These are phyloP conservation scores for Dunaliella sp. DNA, from an alignment of 139 green algal genomes.

Conservation along the genomic window DNA sequence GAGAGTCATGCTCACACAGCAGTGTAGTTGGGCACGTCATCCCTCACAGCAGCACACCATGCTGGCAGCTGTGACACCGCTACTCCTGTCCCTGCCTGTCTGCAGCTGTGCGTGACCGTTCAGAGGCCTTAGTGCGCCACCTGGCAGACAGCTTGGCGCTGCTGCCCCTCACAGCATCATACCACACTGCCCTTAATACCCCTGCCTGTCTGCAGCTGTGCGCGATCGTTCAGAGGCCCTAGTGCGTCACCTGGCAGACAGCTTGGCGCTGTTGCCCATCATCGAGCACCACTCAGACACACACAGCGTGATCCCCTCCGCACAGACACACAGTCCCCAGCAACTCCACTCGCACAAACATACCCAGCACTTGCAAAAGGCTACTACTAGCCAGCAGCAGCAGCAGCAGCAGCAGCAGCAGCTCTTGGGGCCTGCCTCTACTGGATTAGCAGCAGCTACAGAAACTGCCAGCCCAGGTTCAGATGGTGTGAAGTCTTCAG, in stretches of 20 bases:
- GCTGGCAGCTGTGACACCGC: neutral
- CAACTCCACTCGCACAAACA: too few relatives aligned
- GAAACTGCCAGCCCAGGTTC: too few relatives aligned
- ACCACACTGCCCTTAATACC: too few relatives aligned
- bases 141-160: constrained; percentile 78
- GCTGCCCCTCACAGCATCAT: constrained; percentile 61
- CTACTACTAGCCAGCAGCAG: constrained; percentile 2
- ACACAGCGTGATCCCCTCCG: too few relatives aligned
- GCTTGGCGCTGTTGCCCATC: constrained; percentile 72
- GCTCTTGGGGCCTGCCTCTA: too few relatives aligned
- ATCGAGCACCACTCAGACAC: constrained; percentile 50
- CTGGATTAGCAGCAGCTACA: too few relatives aligned
- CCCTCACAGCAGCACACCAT: neutral
- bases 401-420: neutral
- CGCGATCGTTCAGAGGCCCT: constrained; percentile 53
- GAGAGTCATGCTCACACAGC: too few relatives aligned
- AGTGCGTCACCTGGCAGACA: constrained; percentile 73
- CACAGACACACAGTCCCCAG: too few relatives aligned
- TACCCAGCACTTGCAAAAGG: neutral
- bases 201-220: constrained; percentile 68
- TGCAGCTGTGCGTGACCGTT: constrained; percentile 54
- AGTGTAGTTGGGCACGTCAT: neutral
- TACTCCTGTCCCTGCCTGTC: neutral
- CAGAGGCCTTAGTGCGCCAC: constrained; percentile 63
- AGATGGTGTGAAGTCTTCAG: too few relatives aligned